These are phyloP conservation scores for Lonicera japonica DNA, from an alignment of 129 eudicot genomes.

Conservation along the genomic window DNA sequence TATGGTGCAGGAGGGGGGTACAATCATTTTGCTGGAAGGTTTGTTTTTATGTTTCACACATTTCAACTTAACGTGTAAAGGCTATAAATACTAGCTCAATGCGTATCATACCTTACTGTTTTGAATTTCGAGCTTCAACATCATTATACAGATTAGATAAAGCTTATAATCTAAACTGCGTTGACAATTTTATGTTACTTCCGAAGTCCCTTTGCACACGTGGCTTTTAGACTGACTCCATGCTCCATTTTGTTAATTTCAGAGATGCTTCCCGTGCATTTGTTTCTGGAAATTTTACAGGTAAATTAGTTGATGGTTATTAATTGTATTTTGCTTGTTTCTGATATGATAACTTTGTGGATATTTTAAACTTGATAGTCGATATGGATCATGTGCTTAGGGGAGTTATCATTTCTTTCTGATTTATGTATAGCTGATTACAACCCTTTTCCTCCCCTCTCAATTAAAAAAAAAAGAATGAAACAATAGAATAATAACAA, in stretches of 20 bases:
- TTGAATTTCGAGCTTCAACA: not conserved
- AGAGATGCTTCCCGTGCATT: conserved; percentile 99
- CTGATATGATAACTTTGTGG: not conserved
- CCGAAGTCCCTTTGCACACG: not conserved
- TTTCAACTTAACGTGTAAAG: too few relatives aligned
- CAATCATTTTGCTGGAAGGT: conserved; percentile 95
- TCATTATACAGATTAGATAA: not conserved
- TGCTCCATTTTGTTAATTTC: conserved; percentile 13
- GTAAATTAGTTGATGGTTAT: conserved; percentile 24
- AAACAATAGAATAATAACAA: too few relatives aligned
- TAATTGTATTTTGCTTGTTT: not conserved
- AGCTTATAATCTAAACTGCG: not conserved
- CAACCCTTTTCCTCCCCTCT: too few relatives aligned
- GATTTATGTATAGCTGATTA: not conserved
- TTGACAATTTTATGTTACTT: not conserved
- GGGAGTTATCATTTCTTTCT: too few relatives aligned
- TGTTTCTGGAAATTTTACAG: conserved; percentile 87
- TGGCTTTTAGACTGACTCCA: not conserved
- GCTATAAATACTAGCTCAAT: too few relatives aligned
- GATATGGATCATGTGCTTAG: not conserved
- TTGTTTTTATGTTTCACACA: not conserved
- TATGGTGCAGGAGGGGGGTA: conserved; percentile 91
- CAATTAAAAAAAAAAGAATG: too few relatives aligned
- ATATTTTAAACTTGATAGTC: not conserved
- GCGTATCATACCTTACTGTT: not conserved